Percentiles rank a stretch among this genome's conserved stretches.
phyloP scores from a whole-genome alignment of 23 red algal genomes.

The Gracilaria vermiculophylla region DNA sequence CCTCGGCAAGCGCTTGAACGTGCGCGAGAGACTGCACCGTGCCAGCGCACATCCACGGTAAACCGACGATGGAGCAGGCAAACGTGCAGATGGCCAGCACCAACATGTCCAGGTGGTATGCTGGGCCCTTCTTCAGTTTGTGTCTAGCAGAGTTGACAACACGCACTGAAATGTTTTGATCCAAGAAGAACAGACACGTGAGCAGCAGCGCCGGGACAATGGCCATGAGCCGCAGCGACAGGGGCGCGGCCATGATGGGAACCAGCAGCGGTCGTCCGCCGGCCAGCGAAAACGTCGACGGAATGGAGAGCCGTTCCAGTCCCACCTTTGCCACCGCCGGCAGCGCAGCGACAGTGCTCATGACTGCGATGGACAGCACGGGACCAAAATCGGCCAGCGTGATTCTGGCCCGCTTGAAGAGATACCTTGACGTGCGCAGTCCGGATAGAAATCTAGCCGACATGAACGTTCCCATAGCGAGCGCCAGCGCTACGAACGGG shows the following conservation, averaged over 20 bases:
- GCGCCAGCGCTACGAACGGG: constrained; percentile 60
- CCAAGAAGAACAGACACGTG: constrained; percentile 90
- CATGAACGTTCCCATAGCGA: constrained; percentile 80
- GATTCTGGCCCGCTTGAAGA: constrained; percentile 58
- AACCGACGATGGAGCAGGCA: constrained; percentile 79
- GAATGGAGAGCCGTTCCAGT: constrained; percentile 69
- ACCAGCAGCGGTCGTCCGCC: constrained; percentile 73
- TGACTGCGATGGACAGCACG: constrained; percentile 72
- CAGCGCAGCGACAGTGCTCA: constrained; percentile 65
- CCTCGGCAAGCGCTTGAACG: constrained; percentile 78
- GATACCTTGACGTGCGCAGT: constrained; percentile 71
- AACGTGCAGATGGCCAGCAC: constrained; percentile 77
- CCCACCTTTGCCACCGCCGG: constrained; percentile 51
- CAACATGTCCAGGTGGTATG: constrained; percentile 90
- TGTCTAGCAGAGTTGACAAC: constrained; percentile 87
- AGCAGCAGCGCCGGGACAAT: constrained; percentile 86
- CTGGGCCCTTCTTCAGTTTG: constrained; percentile 83
- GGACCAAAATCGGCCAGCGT: constrained; percentile 89
- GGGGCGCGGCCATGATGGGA: constrained; percentile 58
- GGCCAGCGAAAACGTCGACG: constrained; percentile 69
- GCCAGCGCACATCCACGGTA: constrained; percentile 97
- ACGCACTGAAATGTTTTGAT: constrained; percentile 92
- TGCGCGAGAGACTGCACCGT: constrained; percentile 92
- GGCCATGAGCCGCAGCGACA: constrained; percentile 59
- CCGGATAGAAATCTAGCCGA: constrained; percentile 66